Base-by-base conservation (phyloP, 148 eudicot genomes). In the Chenopodium berlandieri region DNA sequence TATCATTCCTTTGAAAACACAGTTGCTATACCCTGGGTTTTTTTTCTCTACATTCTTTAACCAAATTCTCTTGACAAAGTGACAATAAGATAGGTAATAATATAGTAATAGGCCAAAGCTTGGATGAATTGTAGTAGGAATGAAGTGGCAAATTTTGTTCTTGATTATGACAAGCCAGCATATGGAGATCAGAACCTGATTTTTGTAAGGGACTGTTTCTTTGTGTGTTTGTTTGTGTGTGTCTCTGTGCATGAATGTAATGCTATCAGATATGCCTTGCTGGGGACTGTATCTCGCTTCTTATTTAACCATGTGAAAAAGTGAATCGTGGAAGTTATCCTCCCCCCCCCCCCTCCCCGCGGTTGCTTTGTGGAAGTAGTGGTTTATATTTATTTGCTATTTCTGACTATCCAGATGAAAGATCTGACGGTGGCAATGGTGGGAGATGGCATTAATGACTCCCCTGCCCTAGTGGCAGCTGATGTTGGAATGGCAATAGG, bases 401-500 rank as follows among this genome's bases (percentile, higher is more conserved):
- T 67, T 76, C 60, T 40, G 48, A 80, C 71, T 60, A 73, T 88
- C 65, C 91, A 95, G 99, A 87, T 87, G 90, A 88, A 89, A 85
- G 97, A 97, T 30, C 58, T 80, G 71, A 85, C 84, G 3, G 95
- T 95, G 44, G 99, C 97, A 85, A 95, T 95, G 99, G 97, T 95
- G 46, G 99, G 99, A 83, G 99, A 95, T n/a, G 97, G 99, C 75
- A 95, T 95, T 82, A 95, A 95, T 10, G 99, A 95, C 86, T 95
- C 99, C 9, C 99, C 99, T 17, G 99, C 97, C 47, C 83, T 95
- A 50, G 99, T 82, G 64, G 99, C 97, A 64, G 94, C 99, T 71
- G 97, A 95, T 78, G 97, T 95, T 19, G 99, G 99, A 62, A 90
- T 95, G 97, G 99, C 99, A 71, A 95, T 95, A 68, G 99, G 99